Evolutionary conservation across 225 moss, liverwort and hornwort species (phyloP).

Genomic region (Asterella californica): DNA sequence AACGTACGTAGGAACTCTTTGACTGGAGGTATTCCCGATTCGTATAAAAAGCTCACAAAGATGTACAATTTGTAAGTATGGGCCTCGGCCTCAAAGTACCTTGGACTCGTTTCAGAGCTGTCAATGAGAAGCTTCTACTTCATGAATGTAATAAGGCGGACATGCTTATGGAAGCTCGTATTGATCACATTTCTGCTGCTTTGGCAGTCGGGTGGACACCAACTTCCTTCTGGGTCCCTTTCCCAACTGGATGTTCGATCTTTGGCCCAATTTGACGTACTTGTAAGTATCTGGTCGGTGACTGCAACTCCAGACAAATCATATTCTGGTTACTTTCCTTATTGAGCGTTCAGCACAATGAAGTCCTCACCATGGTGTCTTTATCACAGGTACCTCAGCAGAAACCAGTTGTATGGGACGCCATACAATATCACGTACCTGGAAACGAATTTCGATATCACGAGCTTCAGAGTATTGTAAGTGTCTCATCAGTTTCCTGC

Average conservation of each 20-base stretch:
- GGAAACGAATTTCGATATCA: slow-evolving; percentile 23
- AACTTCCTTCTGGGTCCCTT: slow-evolving; percentile 19
- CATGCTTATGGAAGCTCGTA: background rate
- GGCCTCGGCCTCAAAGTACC: too few species aligned
- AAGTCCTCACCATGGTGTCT: background rate
- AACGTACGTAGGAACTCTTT: slow-evolving; percentile 18
- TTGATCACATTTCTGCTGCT: background rate
- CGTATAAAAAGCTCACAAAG: slow-evolving; percentile 16
- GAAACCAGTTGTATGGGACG: slow-evolving; percentile 25
- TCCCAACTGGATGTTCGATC: slow-evolving; percentile 20
- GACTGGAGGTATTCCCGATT: slow-evolving; percentile 28
- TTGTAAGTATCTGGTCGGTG: slow-evolving; percentile 1
- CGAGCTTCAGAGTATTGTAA: slow-evolving; percentile 25
- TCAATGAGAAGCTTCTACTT: background rate
- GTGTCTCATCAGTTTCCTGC: background rate
- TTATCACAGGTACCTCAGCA: slow-evolving; percentile 20
- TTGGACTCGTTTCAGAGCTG: background rate
- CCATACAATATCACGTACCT: slow-evolving; percentile 16
- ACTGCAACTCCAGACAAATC: background rate
- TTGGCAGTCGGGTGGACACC: slow-evolving; percentile 19
- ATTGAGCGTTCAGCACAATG: background rate
- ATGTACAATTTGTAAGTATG: slow-evolving; percentile 18
- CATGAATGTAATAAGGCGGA: background rate
- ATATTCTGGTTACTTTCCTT: background rate
- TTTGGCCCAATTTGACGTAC: slow-evolving; percentile 11